phyloP scores from a whole-genome alignment of 2,329 filamentous ascomycete genomes.

The Polytolypa hystricis region DNA sequence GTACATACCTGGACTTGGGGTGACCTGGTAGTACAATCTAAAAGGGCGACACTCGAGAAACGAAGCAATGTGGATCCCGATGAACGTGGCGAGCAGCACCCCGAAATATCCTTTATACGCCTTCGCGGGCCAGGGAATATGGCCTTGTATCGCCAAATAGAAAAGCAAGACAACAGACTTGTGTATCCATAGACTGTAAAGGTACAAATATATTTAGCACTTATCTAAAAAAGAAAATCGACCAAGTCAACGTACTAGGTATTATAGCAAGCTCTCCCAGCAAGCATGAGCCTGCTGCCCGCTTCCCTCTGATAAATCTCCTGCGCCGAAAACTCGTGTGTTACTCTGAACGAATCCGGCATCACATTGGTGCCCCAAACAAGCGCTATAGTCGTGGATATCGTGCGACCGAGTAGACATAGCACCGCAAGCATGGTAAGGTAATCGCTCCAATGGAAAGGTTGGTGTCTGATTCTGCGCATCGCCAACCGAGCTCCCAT shows the following conservation, averaged over 20 bases:
- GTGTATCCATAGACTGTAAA: slow-evolving; percentile 14
- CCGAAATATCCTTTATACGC: slow-evolving; percentile 18
- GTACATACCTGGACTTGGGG: slow-evolving; percentile 29
- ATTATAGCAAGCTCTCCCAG: slow-evolving; percentile 14
- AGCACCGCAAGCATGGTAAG: slow-evolving; percentile 7
- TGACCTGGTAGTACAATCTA: slow-evolving; percentile 46
- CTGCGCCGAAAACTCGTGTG: not conserved
- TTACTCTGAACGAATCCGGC: not conserved
- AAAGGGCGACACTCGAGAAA: slow-evolving; percentile 37
- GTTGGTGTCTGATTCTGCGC: slow-evolving; percentile 4
- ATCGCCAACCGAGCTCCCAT: slow-evolving; percentile 6
- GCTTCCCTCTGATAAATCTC: slow-evolving; percentile 7
- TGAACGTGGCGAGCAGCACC: slow-evolving; percentile 21
- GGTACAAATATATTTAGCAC: not conserved
- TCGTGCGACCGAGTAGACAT: slow-evolving; percentile 1
- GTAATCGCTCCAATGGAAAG: slow-evolving; percentile 6
- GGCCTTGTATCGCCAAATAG: slow-evolving; percentile 14
- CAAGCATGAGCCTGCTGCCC: slow-evolving; percentile 16
- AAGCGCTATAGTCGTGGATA: slow-evolving; percentile 3
- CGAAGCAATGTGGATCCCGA: slow-evolving; percentile 23
- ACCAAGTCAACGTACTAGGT: slow-evolving; percentile 10
- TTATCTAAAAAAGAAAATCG: not conserved
- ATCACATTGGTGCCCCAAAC: slow-evolving; percentile 8
- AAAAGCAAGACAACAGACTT: slow-evolving; percentile 17
- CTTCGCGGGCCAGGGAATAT: slow-evolving; percentile 11